Percentiles rank a stretch among this genome's conserved stretches.
Conservation (phyloP, 2,329 filamentous ascomycete genomes). For the Diaporthe sp. region DNA sequence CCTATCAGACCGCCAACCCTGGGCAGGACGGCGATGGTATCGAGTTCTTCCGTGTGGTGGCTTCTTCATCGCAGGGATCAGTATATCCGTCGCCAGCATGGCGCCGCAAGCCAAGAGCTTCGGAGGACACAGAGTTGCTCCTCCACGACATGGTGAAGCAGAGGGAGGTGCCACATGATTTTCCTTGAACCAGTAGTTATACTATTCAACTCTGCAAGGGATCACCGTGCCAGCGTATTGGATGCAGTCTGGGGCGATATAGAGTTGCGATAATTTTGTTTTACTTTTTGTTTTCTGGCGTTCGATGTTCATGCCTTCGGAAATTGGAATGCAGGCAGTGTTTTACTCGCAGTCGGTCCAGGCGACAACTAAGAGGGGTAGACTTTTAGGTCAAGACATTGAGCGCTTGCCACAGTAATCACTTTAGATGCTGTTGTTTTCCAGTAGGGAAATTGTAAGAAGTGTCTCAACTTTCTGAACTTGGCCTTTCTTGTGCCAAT, state of each 20-base stretch:
- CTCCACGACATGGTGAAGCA: constrained; percentile 9
- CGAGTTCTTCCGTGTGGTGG: constrained; percentile 30
- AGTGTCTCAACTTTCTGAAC: too few species aligned
- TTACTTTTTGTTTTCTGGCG: not conserved
- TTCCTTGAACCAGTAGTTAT: not conserved
- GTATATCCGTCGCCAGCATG: not conserved
- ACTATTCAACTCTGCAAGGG: not conserved
- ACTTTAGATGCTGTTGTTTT: not conserved
- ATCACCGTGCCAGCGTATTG: not conserved
- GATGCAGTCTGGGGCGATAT: too few species aligned
- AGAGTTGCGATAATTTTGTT: not conserved
- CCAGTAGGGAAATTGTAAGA: not conserved
- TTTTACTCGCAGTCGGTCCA: not conserved
- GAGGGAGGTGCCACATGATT: constrained; percentile 13
- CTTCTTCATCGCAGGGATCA: constrained; percentile 17
- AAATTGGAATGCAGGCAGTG: not conserved
- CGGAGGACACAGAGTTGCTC: constrained; percentile 4
- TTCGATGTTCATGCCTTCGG: not conserved
- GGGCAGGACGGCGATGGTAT: constrained; percentile 44
- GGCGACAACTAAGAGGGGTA: not conserved
- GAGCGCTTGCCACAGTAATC: not conserved
- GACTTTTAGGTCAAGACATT: not conserved
- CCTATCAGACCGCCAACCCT: constrained; percentile 50
- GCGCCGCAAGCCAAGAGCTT: not conserved
- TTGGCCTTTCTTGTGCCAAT: not conserved